Percentiles rank a stretch among this genome's conserved stretches.
Evolutionary conservation across 208 protist species (phyloP).

Genomic region (Phytomonas francai): DNA sequence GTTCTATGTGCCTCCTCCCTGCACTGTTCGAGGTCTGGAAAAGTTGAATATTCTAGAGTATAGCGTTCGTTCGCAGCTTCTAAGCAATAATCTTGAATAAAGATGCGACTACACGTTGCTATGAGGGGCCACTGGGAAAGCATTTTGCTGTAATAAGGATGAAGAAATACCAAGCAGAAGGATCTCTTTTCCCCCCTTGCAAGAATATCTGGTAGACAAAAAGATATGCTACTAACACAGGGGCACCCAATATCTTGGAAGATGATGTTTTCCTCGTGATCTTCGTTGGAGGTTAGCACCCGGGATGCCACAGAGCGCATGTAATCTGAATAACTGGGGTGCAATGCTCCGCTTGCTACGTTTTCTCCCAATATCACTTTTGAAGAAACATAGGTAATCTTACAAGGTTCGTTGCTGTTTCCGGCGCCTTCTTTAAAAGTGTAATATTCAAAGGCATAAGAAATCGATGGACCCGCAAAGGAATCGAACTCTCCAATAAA

Average conservation of each 20-base stretch:
- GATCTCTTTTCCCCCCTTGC: conserved; percentile 69
- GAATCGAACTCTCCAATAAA: conserved; percentile 81
- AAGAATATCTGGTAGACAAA: conserved; percentile 73
- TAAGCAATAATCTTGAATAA: conserved; percentile 4
- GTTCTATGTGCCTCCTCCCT: conserved; percentile 51
- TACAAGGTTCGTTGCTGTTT: conserved; percentile 3
- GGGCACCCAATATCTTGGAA: conserved; percentile 60
- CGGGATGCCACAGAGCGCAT: conserved; percentile 47
- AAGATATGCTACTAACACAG: conserved; percentile 50
- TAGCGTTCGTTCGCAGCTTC: conserved; percentile 23
- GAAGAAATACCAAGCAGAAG: conserved; percentile 65
- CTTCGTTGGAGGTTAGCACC: conserved; percentile 60
- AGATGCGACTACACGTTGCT: conserved; percentile 2
- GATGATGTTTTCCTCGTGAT: conserved; percentile 44
- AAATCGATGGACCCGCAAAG: conserved; percentile 49
- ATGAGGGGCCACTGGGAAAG: conserved; percentile 28
- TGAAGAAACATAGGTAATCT: conserved; percentile 24
- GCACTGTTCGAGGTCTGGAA: conserved; percentile 47
- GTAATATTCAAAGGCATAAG: conserved; percentile 66
- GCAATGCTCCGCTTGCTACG: conserved; percentile 43
- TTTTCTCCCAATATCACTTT: conserved; percentile 17
- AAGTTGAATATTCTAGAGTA: conserved; percentile 42
- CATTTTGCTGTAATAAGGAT: conserved; percentile 46
- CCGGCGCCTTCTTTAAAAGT: conserved; percentile 19
- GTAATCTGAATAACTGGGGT: conserved; percentile 30